Evolutionary conservation across 805 yeast genomes (phyloP).

Genomic region (Saturnispora silvae): DNA sequence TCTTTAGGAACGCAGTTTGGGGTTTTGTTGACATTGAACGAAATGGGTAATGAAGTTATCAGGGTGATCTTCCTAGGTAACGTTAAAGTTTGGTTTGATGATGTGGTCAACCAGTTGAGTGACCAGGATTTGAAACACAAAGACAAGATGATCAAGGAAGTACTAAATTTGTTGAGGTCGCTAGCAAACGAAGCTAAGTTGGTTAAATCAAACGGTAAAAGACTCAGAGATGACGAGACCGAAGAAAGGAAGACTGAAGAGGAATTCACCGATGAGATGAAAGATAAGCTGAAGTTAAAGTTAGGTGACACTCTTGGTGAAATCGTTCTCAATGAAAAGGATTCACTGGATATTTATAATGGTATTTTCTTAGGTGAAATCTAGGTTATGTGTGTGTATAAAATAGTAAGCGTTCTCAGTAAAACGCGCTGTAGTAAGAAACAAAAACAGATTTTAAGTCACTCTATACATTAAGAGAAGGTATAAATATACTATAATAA

Average conservation of each 20-base stretch:
- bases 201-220: slow-evolving; percentile 9
- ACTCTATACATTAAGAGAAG: too few relatives aligned
- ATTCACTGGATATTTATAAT: slow-evolving; percentile 40
- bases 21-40: slow-evolving; percentile 72
- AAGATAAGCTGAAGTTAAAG: slow-evolving; percentile 38
- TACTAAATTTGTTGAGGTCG: slow-evolving; percentile 41
- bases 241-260: slow-evolving; percentile 11
- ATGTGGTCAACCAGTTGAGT: slow-evolving; percentile 36
- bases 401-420: neutral
- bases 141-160: slow-evolving; percentile 32
- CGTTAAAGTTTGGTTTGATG: slow-evolving; percentile 61
- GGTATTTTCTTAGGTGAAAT: slow-evolving; percentile 69
- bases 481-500: too few relatives aligned
- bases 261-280: slow-evolving; percentile 17
- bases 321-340: slow-evolving; percentile 35
- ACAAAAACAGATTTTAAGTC: neutral
- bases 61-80: slow-evolving; percentile 79
- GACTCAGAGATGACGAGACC: slow-evolving; percentile 20
- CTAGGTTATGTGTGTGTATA: neutral
- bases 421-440: neutral
- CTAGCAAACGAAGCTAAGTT: slow-evolving; percentile 30
- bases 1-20: slow-evolving; percentile 91
- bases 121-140: slow-evolving; percentile 15
- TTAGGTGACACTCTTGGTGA: slow-evolving; percentile 52
- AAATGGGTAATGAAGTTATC: slow-evolving; percentile 79